Percentiles rank a stretch among this genome's conserved stretches.
phyloP scores from a whole-genome alignment of 2,329 filamentous ascomycete species.

The Gaeumannomyces sp. region DNA sequence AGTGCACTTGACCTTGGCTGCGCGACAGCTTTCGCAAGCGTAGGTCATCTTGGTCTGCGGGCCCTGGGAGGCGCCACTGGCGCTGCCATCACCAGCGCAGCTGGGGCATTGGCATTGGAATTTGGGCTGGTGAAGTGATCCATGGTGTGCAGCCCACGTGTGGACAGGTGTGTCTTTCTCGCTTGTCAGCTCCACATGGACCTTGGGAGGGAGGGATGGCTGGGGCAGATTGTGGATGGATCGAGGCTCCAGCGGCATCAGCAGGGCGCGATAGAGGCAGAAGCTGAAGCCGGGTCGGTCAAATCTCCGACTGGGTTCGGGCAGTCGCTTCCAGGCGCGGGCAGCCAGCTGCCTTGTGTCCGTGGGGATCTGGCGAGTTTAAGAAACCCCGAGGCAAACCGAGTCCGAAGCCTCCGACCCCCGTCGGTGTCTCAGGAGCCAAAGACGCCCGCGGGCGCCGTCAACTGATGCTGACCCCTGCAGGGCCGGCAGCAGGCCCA shows the following conservation, averaged over 20 bases:
- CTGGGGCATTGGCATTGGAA: neutral
- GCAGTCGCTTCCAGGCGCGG: neutral
- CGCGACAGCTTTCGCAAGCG: constrained; percentile 49
- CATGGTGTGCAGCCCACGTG: neutral
- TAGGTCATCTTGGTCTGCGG: constrained; percentile 30
- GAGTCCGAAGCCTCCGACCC: neutral
- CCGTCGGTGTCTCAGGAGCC: neutral
- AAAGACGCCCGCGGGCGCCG: neutral
- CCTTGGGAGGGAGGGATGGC: neutral
- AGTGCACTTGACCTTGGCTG: constrained; percentile 48
- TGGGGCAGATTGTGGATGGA: neutral
- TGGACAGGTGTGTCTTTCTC: neutral
- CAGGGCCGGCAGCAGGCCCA: neutral
- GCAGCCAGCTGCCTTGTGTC: neutral
- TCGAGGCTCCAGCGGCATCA: neutral
- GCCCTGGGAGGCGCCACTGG: constrained; percentile 14
- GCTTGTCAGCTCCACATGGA: neutral
- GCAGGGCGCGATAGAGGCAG: neutral
- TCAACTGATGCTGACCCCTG: neutral
- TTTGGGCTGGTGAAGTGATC: neutral
- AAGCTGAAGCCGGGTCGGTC: neutral
- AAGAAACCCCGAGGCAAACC: neutral
- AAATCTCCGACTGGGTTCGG: neutral
- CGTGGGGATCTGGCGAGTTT: neutral
- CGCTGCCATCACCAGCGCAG: neutral